Conservation (phyloP, 1,284 basidiomycete species). For the Entoloma clypeatum region DNA sequence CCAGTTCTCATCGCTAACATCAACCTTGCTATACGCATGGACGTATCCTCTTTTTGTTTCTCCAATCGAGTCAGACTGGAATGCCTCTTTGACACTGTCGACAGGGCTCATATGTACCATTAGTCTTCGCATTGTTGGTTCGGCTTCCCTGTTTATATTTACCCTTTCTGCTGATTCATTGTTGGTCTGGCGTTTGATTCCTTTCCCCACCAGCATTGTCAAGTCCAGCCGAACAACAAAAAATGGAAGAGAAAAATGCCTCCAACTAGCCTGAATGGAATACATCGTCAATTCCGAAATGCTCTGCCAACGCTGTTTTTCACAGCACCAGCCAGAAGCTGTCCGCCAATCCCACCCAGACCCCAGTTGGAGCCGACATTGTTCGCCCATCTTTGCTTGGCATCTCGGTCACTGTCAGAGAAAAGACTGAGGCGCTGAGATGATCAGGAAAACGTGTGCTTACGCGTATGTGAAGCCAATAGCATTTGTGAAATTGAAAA, state of each 20-base stretch:
- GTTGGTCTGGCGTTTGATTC: no score
- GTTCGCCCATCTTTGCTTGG: constrained; percentile 81
- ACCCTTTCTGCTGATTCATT: constrained; percentile 1
- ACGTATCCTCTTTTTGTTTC: no score
- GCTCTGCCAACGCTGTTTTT: constrained; percentile 78
- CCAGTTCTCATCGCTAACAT: neutral
- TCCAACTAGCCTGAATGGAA: constrained; percentile 4
- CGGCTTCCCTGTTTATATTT: no score
- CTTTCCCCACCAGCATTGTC: no score
- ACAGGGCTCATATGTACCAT: no score
- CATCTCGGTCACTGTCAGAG: constrained; percentile 75
- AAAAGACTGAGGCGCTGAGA: constrained; percentile 7
- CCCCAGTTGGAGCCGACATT: constrained; percentile 64
- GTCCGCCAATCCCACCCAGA: constrained; percentile 72
- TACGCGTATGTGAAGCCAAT: constrained; percentile 91
- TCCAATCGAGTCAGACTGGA: no score
- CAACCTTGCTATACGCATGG: neutral
- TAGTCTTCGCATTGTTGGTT: no score
- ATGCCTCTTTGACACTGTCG: no score
- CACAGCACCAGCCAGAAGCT: constrained; percentile 74
- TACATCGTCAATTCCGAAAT: constrained; percentile 40
- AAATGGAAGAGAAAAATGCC: constrained; percentile 12
- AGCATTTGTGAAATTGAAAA: constrained; percentile 90
- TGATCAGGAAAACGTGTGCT: constrained; percentile 27
- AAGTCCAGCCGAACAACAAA: no score